Conservation (phyloP, 305 asterid species). For the Fraxinus sp. region DNA sequence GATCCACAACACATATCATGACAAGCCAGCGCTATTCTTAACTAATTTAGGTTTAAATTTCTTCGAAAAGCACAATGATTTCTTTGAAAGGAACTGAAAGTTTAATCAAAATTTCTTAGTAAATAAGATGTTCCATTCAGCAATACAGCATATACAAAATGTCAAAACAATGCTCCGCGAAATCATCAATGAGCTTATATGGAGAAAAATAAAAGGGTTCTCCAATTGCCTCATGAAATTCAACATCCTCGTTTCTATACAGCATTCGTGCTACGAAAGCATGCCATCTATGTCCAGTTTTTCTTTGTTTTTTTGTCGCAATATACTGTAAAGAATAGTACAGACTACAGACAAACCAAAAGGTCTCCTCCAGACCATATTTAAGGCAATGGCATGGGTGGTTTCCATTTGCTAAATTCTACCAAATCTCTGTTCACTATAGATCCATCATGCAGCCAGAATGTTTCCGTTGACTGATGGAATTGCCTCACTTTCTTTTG, state of each 20-base stretch:
- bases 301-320: background rate
- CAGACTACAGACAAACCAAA: conserved; percentile 17
- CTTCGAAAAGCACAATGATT: background rate
- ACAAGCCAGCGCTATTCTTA: background rate
- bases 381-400: conserved; percentile 78
- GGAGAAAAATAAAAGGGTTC: background rate
- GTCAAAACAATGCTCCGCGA: background rate
- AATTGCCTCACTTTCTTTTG: conserved; percentile 83
- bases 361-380: conserved; percentile 1
- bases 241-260: background rate
- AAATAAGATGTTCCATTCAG: background rate
- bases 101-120: background rate
- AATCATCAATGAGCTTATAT: background rate
- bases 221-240: background rate
- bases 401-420: conserved; percentile 78
- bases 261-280: background rate
- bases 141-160: background rate
- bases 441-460: conserved; percentile 89
- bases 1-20: background rate
- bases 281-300: background rate
- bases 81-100: background rate
- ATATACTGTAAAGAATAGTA: background rate
- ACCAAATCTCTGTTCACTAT: conserved; percentile 63
- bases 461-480: conserved; percentile 85
- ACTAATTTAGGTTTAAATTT: background rate